These are phyloP conservation scores for Annulohypoxylon moriforme DNA, from an alignment of 495 filamentous ascomycete species.

Conservation along the genomic window DNA sequence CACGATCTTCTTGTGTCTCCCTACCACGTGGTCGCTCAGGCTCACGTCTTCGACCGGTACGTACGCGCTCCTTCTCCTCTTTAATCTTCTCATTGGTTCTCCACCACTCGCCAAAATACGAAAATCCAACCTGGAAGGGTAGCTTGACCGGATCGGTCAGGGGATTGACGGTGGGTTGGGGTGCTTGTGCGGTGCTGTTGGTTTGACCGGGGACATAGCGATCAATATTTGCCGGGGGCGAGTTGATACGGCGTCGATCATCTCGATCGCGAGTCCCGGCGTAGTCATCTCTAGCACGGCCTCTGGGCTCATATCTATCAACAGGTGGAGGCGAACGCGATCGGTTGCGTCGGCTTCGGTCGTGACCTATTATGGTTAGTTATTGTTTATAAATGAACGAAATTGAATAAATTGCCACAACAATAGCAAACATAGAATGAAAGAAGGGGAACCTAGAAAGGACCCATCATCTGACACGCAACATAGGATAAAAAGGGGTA, in stretches of 20 bases:
- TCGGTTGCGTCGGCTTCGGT: conserved; percentile 63
- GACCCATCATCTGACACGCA: not conserved
- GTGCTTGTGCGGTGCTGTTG: conserved; percentile 59
- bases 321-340: conserved; percentile 78
- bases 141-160: conserved; percentile 84
- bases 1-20: conserved; percentile 85
- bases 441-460: not conserved
- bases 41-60: conserved; percentile 77
- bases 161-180: conserved; percentile 74
- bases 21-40: conserved; percentile 77
- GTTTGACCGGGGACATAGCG: conserved; percentile 94
- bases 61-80: conserved; percentile 83
- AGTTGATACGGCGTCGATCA: conserved; percentile 64
- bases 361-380: conserved; percentile 50
- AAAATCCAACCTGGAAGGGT: conserved; percentile 95
- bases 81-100: conserved; percentile 83
- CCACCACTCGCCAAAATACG: conserved; percentile 98
- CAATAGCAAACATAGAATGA: conserved; percentile 1
- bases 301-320: conserved; percentile 76
- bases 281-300: conserved; percentile 76
- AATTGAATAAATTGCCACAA: not conserved
- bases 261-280: conserved; percentile 67
- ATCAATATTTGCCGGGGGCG: conserved; percentile 83
- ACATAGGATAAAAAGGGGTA: conserved; percentile 22
- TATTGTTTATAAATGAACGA: conserved; percentile 1